A percentile compares a stretch with the other conserved stretches of the same genome.
Conservation (phyloP, 768 basidiomycete species). For the Trametes punicea region DNA sequence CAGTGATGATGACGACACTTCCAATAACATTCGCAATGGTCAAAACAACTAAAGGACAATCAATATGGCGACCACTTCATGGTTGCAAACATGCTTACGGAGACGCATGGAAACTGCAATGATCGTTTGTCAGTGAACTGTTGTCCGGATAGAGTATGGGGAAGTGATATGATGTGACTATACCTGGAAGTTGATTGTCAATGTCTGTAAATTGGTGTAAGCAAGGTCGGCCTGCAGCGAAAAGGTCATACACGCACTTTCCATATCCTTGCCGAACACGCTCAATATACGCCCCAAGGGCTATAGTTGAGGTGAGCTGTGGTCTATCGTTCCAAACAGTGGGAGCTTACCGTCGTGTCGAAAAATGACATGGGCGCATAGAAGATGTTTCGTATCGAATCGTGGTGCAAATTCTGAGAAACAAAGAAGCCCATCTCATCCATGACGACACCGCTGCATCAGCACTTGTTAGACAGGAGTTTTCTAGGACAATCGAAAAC, state of each 20-base stretch:
- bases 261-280: slow-evolving; percentile 65
- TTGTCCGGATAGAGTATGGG: too few species aligned
- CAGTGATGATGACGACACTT: slow-evolving; percentile 52
- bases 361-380: slow-evolving; percentile 78
- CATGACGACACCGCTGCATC: slow-evolving; percentile 45
- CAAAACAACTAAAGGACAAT: slow-evolving; percentile 39
- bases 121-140: too few species aligned
- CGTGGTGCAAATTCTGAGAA: slow-evolving; percentile 59
- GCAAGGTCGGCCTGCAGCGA: not conserved
- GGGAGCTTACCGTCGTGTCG: slow-evolving; percentile 52
- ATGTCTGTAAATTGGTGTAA: slow-evolving; percentile 37
- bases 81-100: slow-evolving; percentile 36
- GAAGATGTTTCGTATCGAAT: slow-evolving; percentile 54
- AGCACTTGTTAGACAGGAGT: not conserved
- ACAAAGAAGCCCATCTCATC: slow-evolving; percentile 58
- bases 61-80: not conserved
- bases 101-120: slow-evolving; percentile 53
- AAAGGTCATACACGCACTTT: slow-evolving; percentile 37
- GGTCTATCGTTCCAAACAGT: not conserved
- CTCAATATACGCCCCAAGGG: slow-evolving; percentile 59
- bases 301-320: slow-evolving; percentile 18
- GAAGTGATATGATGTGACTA: not conserved
- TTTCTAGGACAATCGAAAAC: not conserved
- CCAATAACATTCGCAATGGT: slow-evolving; percentile 51
- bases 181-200: slow-evolving; percentile 59